Conservation (phyloP, 495 filamentous ascomycete species). For the Neurospora sp. region DNA sequence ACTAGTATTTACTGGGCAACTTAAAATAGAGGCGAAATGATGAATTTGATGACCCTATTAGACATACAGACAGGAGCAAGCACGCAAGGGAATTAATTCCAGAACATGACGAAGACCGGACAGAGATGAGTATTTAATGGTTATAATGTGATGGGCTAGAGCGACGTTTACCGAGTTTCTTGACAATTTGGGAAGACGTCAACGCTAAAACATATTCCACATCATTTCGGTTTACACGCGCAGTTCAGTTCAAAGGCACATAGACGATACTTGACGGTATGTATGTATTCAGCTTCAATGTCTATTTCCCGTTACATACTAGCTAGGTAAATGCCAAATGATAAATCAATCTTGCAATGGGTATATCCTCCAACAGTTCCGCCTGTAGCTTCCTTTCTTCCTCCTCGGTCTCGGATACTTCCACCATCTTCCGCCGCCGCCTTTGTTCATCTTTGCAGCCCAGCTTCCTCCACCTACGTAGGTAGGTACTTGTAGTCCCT, state of each 20-base stretch:
- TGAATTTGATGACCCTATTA: slow-evolving; percentile 1
- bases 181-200: neutral
- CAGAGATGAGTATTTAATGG: neutral
- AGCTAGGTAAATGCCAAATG: neutral
- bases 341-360: neutral
- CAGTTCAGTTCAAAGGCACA: neutral
- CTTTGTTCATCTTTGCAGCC: neutral
- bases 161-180: neutral
- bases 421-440: too few species aligned
- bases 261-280: neutral
- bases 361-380: neutral
- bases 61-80: neutral
- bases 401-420: too few species aligned
- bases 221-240: neutral
- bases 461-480: neutral
- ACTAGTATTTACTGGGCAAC: neutral
- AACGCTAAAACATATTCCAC: neutral
- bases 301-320: neutral
- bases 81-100: neutral
- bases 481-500: neutral
- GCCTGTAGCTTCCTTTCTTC: too few species aligned
- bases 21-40: neutral
- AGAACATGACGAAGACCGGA: neutral
- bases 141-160: neutral
- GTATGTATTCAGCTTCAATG: neutral